phyloP scores from a whole-genome alignment of 2,329 filamentous ascomycete species.

The Didymella arachidicola region DNA sequence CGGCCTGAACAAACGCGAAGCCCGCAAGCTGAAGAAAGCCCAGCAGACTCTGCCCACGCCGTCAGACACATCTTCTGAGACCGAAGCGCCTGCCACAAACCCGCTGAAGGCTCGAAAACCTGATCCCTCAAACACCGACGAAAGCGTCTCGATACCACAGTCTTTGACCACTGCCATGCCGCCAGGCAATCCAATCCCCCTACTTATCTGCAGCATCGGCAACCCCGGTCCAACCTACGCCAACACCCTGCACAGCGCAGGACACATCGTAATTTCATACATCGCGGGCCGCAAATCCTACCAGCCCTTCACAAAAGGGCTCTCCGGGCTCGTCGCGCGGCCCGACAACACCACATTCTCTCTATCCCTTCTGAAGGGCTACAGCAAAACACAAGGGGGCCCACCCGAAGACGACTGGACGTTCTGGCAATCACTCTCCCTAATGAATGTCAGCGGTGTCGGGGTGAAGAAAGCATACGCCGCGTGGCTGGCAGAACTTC shows the following conservation, averaged over 20 bases:
- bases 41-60: conserved; percentile 29
- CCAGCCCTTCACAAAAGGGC: conserved; percentile 40
- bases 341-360: conserved; percentile 42
- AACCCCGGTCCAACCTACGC: conserved; percentile 75
- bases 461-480: conserved; percentile 73
- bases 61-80: conserved; percentile 28
- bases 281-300: conserved; percentile 37
- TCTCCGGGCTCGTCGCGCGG: conserved; percentile 41
- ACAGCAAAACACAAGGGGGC: conserved; percentile 16
- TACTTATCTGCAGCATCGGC: conserved; percentile 86
- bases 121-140: background rate
- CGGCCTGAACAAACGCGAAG: conserved; percentile 17
- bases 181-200: conserved; percentile 50
- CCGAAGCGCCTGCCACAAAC: conserved; percentile 27
- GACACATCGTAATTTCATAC: conserved; percentile 74
- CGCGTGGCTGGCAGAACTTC: conserved; percentile 51
- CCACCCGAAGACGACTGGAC: conserved; percentile 58
- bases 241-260: conserved; percentile 84
- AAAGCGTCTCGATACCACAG: conserved; percentile 7
- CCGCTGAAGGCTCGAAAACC: conserved; percentile 19
- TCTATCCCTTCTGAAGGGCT: conserved; percentile 57
- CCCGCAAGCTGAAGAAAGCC: conserved; percentile 38
- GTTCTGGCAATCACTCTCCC: conserved; percentile 75
- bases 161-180: conserved; percentile 32
- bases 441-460: conserved; percentile 86